Percentiles rank a stretch among this genome's conserved stretches.
phyloP scores from a whole-genome alignment of 2,329 filamentous ascomycete genomes.

The Fusarium virguliforme region DNA sequence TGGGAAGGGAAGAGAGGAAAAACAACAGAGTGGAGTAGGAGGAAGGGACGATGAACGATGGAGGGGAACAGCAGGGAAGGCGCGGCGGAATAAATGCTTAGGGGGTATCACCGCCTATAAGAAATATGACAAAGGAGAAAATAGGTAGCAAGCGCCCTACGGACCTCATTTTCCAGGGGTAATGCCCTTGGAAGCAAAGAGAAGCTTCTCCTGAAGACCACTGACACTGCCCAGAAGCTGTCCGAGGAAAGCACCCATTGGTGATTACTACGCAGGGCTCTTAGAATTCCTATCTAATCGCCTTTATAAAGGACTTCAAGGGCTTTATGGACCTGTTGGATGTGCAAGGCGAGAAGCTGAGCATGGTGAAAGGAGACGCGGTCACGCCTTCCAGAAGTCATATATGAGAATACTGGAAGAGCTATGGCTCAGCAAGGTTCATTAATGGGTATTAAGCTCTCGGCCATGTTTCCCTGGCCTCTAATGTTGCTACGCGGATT shows the following conservation, averaged over 20 bases:
- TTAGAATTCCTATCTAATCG: not conserved
- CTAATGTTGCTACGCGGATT: not conserved
- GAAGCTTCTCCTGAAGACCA: conserved; percentile 6
- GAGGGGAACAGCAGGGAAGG: not conserved
- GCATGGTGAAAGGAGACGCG: not conserved
- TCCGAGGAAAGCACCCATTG: not conserved
- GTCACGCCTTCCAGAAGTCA: not conserved
- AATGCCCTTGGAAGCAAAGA: not conserved
- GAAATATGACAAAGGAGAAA: not conserved
- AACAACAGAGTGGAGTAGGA: not conserved
- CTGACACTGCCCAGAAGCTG: not conserved
- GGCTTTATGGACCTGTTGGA: not conserved
- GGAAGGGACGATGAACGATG: not conserved
- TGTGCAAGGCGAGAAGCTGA: not conserved
- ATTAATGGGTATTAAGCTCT: no score
- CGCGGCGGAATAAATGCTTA: not conserved
- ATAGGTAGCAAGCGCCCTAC: not conserved
- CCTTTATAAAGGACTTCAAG: not conserved
- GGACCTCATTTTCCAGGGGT: not conserved
- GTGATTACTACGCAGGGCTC: not conserved
- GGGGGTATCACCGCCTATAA: not conserved
- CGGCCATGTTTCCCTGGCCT: not conserved
- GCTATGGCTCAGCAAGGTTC: no score
- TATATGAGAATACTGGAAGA: not conserved
- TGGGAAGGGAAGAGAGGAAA: conserved; percentile 6